A percentile compares a stretch with the other conserved stretches of the same genome.
These are phyloP conservation scores for Colletotrichum nymphaeae DNA, from an alignment of 2,329 filamentous ascomycete genomes.

Conservation along the genomic window DNA sequence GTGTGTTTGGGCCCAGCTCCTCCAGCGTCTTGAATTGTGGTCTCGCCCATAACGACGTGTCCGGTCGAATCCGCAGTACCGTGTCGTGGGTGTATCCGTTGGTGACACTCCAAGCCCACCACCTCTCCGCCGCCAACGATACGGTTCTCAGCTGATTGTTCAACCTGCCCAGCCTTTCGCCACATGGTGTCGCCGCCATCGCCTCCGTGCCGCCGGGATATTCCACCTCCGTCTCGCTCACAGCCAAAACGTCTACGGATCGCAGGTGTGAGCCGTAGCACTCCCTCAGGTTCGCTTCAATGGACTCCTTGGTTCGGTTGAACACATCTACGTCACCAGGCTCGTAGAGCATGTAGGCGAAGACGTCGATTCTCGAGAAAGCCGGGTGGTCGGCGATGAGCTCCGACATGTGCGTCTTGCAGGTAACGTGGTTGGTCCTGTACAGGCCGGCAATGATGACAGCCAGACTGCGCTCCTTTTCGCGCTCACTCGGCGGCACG, in stretches of 20 bases:
- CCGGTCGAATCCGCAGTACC: conserved; percentile 31
- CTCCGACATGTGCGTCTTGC: conserved; percentile 26
- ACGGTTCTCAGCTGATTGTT: conserved; percentile 34
- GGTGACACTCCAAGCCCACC: conserved; percentile 33
- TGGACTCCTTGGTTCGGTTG: background rate
- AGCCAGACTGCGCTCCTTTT: conserved; percentile 31
- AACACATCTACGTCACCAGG: conserved; percentile 12
- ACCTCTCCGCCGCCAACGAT: conserved; percentile 14
- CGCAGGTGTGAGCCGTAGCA: conserved; percentile 33
- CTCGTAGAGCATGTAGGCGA: conserved; percentile 32
- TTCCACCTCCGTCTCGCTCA: conserved; percentile 8
- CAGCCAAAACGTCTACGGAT: conserved; percentile 10
- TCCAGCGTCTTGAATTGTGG: conserved; percentile 28
- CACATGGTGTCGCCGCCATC: conserved; percentile 21
- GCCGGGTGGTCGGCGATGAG: conserved; percentile 11
- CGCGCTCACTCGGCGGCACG: conserved; percentile 20
- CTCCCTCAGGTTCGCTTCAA: conserved; percentile 24
- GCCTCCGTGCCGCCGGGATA: conserved; percentile 27
- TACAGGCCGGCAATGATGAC: conserved; percentile 35
- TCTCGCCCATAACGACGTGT: conserved; percentile 24
- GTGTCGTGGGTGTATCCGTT: conserved; percentile 30
- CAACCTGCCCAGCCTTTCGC: conserved; percentile 13
- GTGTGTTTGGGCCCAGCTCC: conserved; percentile 22
- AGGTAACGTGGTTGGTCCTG: conserved; percentile 20
- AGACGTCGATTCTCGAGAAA: conserved; percentile 34